Evolutionary conservation across 306 rosid species (phyloP).

Genomic region (Quercus robur): DNA sequence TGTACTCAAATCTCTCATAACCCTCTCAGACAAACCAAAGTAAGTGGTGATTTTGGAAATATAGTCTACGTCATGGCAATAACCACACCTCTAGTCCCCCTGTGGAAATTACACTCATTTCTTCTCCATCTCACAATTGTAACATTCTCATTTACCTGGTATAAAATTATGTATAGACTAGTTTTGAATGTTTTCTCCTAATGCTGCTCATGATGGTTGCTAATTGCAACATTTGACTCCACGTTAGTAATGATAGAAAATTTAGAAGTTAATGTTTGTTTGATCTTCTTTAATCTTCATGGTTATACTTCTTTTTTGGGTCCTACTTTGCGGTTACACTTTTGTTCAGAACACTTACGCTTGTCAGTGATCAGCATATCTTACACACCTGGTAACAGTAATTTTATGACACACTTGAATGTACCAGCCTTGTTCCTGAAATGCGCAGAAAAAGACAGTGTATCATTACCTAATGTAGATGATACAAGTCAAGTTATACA

Average conservation of each 20-base stretch:
- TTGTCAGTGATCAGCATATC: too few relatives aligned
- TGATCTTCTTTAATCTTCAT: neutral
- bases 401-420: too few relatives aligned
- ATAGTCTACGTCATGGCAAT: neutral
- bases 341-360: too few relatives aligned
- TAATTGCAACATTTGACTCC: neutral
- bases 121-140: neutral
- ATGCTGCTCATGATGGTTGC: neutral
- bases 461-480: too few relatives aligned
- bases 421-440: too few relatives aligned
- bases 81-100: neutral
- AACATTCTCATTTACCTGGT: neutral
- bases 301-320: neutral
- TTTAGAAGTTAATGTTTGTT: neutral
- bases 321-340: neutral
- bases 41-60: conserved; percentile 24
- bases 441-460: too few relatives aligned
- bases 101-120: neutral
- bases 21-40: conserved; percentile 62
- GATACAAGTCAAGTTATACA: too few relatives aligned
- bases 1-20: conserved; percentile 66
- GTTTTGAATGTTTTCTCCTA: neutral
- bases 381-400: too few relatives aligned
- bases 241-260: neutral
- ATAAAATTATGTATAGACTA: neutral